phyloP scores from a whole-genome alignment of 2,329 filamentous ascomycete species.

The Drechslerella stenobrocha region DNA sequence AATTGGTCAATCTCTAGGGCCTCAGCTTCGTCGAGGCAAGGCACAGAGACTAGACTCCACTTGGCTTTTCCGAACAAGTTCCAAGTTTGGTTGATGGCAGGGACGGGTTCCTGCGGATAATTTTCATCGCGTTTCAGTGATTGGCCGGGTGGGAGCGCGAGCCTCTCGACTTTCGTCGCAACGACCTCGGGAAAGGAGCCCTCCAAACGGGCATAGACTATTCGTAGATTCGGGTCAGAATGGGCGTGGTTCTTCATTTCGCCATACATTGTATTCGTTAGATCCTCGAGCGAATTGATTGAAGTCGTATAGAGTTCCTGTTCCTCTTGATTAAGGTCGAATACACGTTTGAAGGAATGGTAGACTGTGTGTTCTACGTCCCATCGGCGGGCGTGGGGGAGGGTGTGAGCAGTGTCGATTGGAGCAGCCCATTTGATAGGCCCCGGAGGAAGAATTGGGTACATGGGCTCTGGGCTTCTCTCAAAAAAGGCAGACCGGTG shows the following conservation, averaged over 20 bases:
- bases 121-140: conserved; percentile 12
- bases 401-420: conserved; percentile 10
- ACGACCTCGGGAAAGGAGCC: conserved; percentile 10
- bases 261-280: conserved; percentile 22
- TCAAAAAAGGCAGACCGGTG: neutral
- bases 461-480: neutral
- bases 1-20: conserved; percentile 9
- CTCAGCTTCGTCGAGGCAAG: conserved; percentile 7
- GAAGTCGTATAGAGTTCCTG: neutral
- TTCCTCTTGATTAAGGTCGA: conserved; percentile 13
- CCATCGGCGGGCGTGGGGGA: conserved; percentile 38
- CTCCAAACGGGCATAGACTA: conserved; percentile 14
- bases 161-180: conserved; percentile 18
- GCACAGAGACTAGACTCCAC: conserved; percentile 36
- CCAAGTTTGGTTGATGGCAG: conserved; percentile 31
- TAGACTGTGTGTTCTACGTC: conserved; percentile 17
- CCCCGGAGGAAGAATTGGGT: neutral
- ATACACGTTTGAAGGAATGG: conserved; percentile 19
- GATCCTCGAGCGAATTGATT: neutral
- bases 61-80: conserved; percentile 29
- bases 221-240: conserved; percentile 43
- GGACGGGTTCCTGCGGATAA: conserved; percentile 10
- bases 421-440: conserved; percentile 26
- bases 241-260: conserved; percentile 32
- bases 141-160: conserved; percentile 21